Evolutionary conservation across 2,329 filamentous ascomycete species (phyloP), one percentile per base, ranked within the genome.

Genomic region (Calonectria naviculata): DNA sequence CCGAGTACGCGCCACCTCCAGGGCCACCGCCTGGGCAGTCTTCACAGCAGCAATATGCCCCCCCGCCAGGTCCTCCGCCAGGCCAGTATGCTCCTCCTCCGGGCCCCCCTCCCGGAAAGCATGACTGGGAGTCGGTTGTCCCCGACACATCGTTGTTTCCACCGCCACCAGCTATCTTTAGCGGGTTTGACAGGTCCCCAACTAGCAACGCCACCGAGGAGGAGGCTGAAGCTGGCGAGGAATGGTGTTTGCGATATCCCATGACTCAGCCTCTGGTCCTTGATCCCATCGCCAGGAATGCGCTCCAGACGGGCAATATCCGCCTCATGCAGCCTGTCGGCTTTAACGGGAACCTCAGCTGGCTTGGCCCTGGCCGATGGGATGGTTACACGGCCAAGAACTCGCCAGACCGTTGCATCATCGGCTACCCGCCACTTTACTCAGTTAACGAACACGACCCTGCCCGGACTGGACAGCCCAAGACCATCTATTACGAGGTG

Each of bases 401-500:
- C 24, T 87, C 87, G 36, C 83, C 85, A 0, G 94, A 96, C 76
- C 87, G 88, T 7, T 90, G 90, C 72, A 86, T 95, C 38, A 87
- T 93, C 31, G 91, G 89, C 17, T 92, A 91, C 68, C 88, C 94
- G 38, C 93, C 94, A 0, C 83, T 94, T 44, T 96, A 94, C 82
- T 87, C 89, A 1, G 88, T 89, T 1, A 82, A 83, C 52, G 85
- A 91, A 71, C 90, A 93, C 71, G 88, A 89, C 38, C 90, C 92
- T 0, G 81, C 87, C 2, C 81, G 81, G 2, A 87, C 67, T 65
- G 83, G 73, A 70, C 78, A 76, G 74, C 74, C 77, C 2, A 85
- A 85, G 46, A 91, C 90, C 52, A 88, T 93, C 64, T 96, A 95
- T 86, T 96, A 92, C 80, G 93, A 96, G 79, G 86, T 95, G 12